Evolutionary conservation across 2,329 filamentous ascomycete genomes (phyloP).

Genomic region (Ceratocystis destructans): DNA sequence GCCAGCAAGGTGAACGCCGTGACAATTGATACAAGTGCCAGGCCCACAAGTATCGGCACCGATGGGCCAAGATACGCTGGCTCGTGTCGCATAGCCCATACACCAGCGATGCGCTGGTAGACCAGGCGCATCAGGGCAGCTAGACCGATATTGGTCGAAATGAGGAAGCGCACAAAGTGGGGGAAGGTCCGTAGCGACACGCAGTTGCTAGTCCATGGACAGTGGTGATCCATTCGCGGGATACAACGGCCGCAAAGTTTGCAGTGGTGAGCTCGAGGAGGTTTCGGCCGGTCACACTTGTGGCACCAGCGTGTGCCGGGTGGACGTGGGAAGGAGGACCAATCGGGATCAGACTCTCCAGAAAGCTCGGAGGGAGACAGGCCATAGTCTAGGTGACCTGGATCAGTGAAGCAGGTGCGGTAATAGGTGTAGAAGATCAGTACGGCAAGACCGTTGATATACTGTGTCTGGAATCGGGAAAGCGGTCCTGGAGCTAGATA

Average conservation of each 20-base stretch:
- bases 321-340: conserved; percentile 16
- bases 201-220: conserved; percentile 73
- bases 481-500: conserved; percentile 48
- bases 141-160: conserved; percentile 53
- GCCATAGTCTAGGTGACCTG: conserved; percentile 40
- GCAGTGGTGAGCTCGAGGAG: conserved; percentile 69
- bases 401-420: conserved; percentile 42
- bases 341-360: conserved; percentile 23
- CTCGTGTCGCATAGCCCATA: conserved; percentile 53
- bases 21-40: conserved; percentile 46
- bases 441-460: conserved; percentile 52
- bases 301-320: conserved; percentile 48
- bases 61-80: conserved; percentile 63
- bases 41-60: conserved; percentile 41
- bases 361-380: conserved; percentile 27
- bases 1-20: conserved; percentile 47
- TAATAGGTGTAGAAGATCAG: conserved; percentile 59
- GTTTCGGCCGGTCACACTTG: conserved; percentile 62
- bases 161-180: conserved; percentile 66
- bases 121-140: conserved; percentile 48
- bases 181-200: conserved; percentile 71
- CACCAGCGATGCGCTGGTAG: conserved; percentile 40
- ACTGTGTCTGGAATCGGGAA: conserved; percentile 39
- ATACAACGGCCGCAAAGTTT: conserved; percentile 60
- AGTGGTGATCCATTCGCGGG: conserved; percentile 76